Evolutionary conservation across 2,329 filamentous ascomycete genomes (phyloP).

Genomic region (Fusarium beomiforme): DNA sequence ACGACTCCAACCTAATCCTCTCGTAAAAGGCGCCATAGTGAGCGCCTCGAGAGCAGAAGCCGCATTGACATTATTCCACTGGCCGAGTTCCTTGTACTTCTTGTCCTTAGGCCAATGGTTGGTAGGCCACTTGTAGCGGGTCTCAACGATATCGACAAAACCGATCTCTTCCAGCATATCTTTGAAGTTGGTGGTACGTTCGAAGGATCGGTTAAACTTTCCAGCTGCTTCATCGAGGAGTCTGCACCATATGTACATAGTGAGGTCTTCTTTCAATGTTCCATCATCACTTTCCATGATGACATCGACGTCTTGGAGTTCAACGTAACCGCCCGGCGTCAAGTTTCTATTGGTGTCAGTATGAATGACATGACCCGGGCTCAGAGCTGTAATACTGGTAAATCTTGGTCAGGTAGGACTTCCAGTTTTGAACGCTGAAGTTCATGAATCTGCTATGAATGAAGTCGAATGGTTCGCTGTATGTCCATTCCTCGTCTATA

Average conservation of each 20-base stretch:
- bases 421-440: constrained; percentile 22
- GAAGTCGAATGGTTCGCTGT: constrained; percentile 10
- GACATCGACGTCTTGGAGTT: constrained; percentile 35
- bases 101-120: constrained; percentile 61
- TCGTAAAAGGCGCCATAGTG: constrained; percentile 44
- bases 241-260: constrained; percentile 38
- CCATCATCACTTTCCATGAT: constrained; percentile 27
- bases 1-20: constrained; percentile 27
- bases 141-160: constrained; percentile 60
- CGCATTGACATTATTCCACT: constrained; percentile 40
- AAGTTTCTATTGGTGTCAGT: constrained; percentile 8
- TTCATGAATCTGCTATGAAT: constrained; percentile 28
- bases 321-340: constrained; percentile 27
- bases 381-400: neutral
- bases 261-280: constrained; percentile 26
- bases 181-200: constrained; percentile 34
- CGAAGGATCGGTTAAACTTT: constrained; percentile 43
- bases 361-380: fast-evolving
- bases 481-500: constrained; percentile 20
- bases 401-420: constrained; percentile 2
- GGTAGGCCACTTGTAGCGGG: constrained; percentile 58
- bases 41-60: constrained; percentile 42
- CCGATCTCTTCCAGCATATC: constrained; percentile 57
- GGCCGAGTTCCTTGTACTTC: constrained; percentile 60
- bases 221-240: constrained; percentile 43